A percentile compares a stretch with the other conserved stretches of the same genome.
Evolutionary conservation across 768 basidiomycete genomes (phyloP).

Genomic region (Solioccasus polychromus): DNA sequence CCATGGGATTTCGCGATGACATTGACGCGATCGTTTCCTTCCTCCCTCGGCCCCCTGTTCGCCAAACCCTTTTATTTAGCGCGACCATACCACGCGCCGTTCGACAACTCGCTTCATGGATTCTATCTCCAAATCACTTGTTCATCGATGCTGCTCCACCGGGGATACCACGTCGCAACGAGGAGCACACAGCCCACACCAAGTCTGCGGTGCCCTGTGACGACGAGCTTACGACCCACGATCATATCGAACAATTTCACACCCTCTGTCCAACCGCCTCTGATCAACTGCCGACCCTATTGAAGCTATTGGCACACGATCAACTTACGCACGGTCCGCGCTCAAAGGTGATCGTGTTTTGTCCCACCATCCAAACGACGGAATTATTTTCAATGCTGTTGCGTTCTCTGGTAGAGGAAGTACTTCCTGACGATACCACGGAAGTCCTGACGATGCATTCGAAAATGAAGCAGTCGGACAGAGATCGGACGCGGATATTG

Average conservation of each 20-base stretch:
- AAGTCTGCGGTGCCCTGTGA: neutral
- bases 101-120: constrained; percentile 61
- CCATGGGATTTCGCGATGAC: constrained; percentile 90
- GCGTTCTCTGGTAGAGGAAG: constrained; percentile 39
- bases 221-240: constrained; percentile 49
- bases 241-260: constrained; percentile 78
- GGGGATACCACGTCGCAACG: constrained; percentile 24
- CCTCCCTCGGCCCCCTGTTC: constrained; percentile 58
- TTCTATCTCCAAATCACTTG: constrained; percentile 56
- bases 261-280: constrained; percentile 65
- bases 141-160: constrained; percentile 73
- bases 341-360: constrained; percentile 81
- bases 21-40: constrained; percentile 66
- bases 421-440: constrained; percentile 55
- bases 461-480: constrained; percentile 40
- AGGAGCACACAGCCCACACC: neutral
- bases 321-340: constrained; percentile 65
- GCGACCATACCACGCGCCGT: constrained; percentile 79
- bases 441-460: constrained; percentile 81
- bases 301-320: constrained; percentile 84
- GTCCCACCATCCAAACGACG: constrained; percentile 82
- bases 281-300: constrained; percentile 74
- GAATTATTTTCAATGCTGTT: constrained; percentile 69
- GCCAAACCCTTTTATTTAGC: constrained; percentile 92
- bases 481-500: constrained; percentile 24